Conservation (phyloP, 257 asterid genomes). For the Vinca minor region DNA sequence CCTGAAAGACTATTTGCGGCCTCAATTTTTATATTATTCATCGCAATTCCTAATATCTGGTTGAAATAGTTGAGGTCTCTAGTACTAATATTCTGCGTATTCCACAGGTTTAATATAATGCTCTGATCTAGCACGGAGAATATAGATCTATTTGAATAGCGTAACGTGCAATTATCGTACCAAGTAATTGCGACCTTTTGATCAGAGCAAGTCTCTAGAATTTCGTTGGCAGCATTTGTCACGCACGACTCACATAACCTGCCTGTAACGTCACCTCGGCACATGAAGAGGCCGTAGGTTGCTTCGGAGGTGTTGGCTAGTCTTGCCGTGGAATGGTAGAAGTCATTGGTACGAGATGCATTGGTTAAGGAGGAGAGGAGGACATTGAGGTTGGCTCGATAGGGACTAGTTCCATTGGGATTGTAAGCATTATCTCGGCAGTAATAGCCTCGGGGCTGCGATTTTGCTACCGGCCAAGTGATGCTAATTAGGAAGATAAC, state of each 20-base stretch:
- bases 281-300: too few species aligned
- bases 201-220: conserved; percentile 28
- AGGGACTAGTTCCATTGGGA: too few species aligned
- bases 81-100: too few species aligned
- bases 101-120: rapidly evolving
- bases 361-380: too few species aligned
- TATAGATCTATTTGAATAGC: conserved; percentile 17
- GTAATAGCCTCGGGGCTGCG: too few species aligned
- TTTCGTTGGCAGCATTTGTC: too few species aligned
- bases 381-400: too few species aligned
- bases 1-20: conserved; percentile 7
- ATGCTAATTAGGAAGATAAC: too few species aligned
- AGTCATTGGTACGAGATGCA: conserved; percentile 17
- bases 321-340: conserved; percentile 23
- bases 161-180: conserved; percentile 18
- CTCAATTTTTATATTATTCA: background rate
- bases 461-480: too few species aligned
- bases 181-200: conserved; percentile 17
- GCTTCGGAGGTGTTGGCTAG: background rate
- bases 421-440: background rate
- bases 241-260: too few species aligned
- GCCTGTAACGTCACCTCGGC: too few species aligned
- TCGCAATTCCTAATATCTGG: background rate
- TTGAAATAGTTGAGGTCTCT: background rate
- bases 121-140: background rate